Percentiles rank a stretch among this genome's conserved stretches.
Evolutionary conservation across 2,329 filamentous ascomycete species (phyloP).

Genomic region (Ramularia endophylla): DNA sequence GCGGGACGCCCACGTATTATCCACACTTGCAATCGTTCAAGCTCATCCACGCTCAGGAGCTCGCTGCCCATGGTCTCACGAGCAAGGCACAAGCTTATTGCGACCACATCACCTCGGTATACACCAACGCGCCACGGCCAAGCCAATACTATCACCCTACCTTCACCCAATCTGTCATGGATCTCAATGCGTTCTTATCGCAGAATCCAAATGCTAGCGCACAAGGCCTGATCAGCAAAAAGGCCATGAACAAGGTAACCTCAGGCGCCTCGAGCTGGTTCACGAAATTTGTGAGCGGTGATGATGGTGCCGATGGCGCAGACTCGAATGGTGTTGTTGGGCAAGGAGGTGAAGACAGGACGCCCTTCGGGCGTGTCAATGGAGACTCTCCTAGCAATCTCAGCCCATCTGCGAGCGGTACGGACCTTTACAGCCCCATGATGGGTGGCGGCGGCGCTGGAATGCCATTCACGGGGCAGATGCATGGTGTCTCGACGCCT

Average conservation of each 20-base stretch:
- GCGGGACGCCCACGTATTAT: constrained; percentile 37
- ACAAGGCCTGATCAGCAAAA: constrained; percentile 87
- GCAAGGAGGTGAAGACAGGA: constrained; percentile 8
- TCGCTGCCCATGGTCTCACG: constrained; percentile 77
- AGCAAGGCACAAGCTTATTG: constrained; percentile 88
- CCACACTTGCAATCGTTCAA: constrained; percentile 91
- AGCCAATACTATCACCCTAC: constrained; percentile 80
- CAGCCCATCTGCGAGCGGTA: constrained; percentile 56
- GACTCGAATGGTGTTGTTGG: constrained; percentile 50
- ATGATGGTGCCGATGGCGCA: constrained; percentile 62
- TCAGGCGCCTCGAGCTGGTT: constrained; percentile 87
- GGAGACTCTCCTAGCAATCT: constrained; percentile 49
- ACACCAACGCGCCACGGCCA: constrained; percentile 72
- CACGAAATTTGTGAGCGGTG: constrained; percentile 92
- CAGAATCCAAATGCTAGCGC: constrained; percentile 66
- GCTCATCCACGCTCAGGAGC: constrained; percentile 73
- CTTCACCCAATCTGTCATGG: constrained; percentile 71
- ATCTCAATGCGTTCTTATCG: constrained; percentile 74
- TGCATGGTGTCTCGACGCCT: constrained; percentile 9
- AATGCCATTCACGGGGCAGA: constrained; percentile 10
- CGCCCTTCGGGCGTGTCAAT: constrained; percentile 73
- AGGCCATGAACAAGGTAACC: constrained; percentile 92
- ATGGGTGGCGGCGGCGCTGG: constrained; percentile 29
- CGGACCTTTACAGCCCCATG: constrained; percentile 63
- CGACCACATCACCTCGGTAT: constrained; percentile 69